Conservation (phyloP, 1,284 basidiomycete species). For the Ganoderma meredithae region DNA sequence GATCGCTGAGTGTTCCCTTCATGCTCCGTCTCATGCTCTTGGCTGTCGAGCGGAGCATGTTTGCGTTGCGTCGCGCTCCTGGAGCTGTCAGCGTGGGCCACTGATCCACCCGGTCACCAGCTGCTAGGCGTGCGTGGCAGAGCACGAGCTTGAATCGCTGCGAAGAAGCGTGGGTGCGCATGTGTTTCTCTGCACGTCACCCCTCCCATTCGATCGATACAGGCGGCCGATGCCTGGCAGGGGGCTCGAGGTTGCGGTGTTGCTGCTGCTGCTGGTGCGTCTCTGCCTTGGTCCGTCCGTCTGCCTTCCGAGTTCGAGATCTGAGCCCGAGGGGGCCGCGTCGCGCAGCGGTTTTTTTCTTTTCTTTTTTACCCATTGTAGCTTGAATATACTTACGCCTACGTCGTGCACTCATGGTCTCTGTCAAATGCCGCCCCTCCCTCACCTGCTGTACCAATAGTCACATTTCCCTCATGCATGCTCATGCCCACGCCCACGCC, state of each 20-base stretch:
- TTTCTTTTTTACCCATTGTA: neutral
- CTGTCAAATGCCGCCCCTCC: neutral
- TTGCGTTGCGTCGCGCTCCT: slow-evolving; percentile 6
- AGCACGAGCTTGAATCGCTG: slow-evolving; percentile 3
- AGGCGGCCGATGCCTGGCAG: slow-evolving; percentile 4
- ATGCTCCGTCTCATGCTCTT: neutral
- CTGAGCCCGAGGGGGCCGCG: neutral
- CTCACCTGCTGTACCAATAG: slow-evolving; percentile 23
- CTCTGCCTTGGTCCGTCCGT: neutral
- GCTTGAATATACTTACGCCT: slow-evolving; percentile 8
- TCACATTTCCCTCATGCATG: slow-evolving; percentile 9
- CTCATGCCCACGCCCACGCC: neutral
- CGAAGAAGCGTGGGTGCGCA: slow-evolving; percentile 1
- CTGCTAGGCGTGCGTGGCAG: slow-evolving; percentile 2
- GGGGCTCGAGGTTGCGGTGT: neutral
- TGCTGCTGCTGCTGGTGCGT: neutral
- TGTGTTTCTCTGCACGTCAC: neutral
- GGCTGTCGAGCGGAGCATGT: neutral
- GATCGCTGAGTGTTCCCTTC: slow-evolving; percentile 1
- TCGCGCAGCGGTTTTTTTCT: neutral
- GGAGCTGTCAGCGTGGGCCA: neutral
- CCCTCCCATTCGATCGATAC: slow-evolving; percentile 2
- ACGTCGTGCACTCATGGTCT: neutral
- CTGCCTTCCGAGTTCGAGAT: neutral
- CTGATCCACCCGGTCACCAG: neutral